Conservation (phyloP, 495 filamentous ascomycete species). For the Aspergillus avenaceus region DNA sequence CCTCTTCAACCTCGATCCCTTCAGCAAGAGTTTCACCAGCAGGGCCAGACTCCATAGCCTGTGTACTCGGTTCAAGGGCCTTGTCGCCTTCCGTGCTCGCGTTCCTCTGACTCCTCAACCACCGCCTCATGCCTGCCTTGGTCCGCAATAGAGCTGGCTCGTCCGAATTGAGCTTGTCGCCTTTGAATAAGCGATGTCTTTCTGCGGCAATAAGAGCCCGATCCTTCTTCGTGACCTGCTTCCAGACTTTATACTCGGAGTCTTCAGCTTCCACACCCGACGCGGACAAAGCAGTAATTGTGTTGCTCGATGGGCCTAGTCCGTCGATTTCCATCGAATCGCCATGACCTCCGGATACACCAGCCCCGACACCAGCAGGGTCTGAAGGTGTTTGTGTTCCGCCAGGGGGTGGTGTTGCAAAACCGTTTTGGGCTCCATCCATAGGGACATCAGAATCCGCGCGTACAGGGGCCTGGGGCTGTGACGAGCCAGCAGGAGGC, state of each 20-base stretch:
- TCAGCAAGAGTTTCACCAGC: constrained; percentile 76
- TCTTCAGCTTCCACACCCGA: constrained; percentile 63
- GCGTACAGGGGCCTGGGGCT: constrained; percentile 48
- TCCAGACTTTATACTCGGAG: constrained; percentile 94
- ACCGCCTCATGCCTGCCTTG: constrained; percentile 74
- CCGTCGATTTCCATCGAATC: constrained; percentile 83
- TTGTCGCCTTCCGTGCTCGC: constrained; percentile 50
- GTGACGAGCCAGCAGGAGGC: constrained; percentile 57
- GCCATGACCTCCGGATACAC: constrained; percentile 58
- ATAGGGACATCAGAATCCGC: constrained; percentile 60
- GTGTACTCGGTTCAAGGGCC: constrained; percentile 42
- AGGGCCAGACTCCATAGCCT: constrained; percentile 41
- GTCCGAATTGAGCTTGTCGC: constrained; percentile 78
- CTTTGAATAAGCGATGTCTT: constrained; percentile 77
- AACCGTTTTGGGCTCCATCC: constrained; percentile 75
- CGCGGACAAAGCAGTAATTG: constrained; percentile 44
- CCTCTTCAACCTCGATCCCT: constrained; percentile 83
- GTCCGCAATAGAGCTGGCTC: constrained; percentile 82
- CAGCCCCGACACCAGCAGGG: constrained; percentile 59
- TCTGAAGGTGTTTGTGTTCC: constrained; percentile 75
- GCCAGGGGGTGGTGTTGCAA: constrained; percentile 74
- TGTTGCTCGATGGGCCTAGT: constrained; percentile 53
- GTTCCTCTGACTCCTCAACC: constrained; percentile 68
- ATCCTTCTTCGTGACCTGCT: constrained; percentile 96
- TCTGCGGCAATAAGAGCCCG: constrained; percentile 78